Evolutionary conservation across 106 monocot species (phyloP), one percentile per base, ranked within the genome.

Genomic region (Iris macrosiphon): DNA sequence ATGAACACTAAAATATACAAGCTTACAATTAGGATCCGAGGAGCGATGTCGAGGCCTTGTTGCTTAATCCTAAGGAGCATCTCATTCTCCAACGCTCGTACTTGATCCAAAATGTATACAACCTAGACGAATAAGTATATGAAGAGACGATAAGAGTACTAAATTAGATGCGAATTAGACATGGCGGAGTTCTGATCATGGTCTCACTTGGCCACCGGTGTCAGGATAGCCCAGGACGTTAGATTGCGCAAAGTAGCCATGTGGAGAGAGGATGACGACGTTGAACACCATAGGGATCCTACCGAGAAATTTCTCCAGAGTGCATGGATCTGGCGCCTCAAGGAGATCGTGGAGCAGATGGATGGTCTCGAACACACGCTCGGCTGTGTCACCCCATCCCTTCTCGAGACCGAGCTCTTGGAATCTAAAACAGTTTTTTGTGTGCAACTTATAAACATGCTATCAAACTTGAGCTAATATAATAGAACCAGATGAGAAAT

Each of bases 31-130:
- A 96, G 74, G 55, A 96, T 96, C 39, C 70, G 51, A 31, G 95
- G 95, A 2, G 74, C 79, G 45, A 90, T 86, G 26, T 90, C 55
- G 54, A 93, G 88, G 6, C 93, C 88, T 60, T 93, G 93, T 44
- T 73, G 79, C 79, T 96, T 86, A 15, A 90, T 86, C 41, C 85
- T 86, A 25, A 77, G 72, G 5, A 96, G 76, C 95, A 96, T 89
- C 67, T 89, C 89, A 20, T 75, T 69, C 66, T 96, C 95, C 63
- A 96, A 37, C 8, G 95, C 95, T 2, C 95, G 85, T 33, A 96
- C 95, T 86, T 96, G 95, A 69, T 96, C 95, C 82, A 96, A 72
- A 52, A 96, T 96, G 59, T 96, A 96, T 16, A 96, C 95, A 72
- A 96, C 63, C 93, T 94, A 69, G 15, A 41, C 4, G 28, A 49